Base-by-base conservation (phyloP, 257 asterid genomes). In the Linderniella brevidens region DNA sequence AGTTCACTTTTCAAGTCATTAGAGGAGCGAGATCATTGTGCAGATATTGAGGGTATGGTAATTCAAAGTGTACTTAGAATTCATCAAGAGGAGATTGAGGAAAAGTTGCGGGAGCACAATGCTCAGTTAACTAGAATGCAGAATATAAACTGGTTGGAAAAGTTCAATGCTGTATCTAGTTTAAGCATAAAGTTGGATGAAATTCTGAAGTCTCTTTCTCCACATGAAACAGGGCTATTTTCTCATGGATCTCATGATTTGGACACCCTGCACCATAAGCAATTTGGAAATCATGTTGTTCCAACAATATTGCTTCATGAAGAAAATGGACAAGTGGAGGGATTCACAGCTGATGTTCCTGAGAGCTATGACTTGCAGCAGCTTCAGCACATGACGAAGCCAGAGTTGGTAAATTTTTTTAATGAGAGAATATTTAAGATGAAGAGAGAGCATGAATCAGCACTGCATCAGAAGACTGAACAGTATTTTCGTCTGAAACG, bases 381-480 rank as follows among this genome's bases (percentile, higher is more conserved):
- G 40, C 65, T 84, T 58, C 72, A 68, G 35, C 94, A 80, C 68
- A 16, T 88, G 65, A 1, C 38, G 0, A 64, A 53, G 59, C 90
- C 74, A 52, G 69, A 50, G 16, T 41, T 88, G 64, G 95, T 88
- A 29, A 48, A 18, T 52, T 58, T 78, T 62, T 88, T 84, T 53
- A 81, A 74, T 52, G 16, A 32, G 35, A 73, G 65, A 45, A 78
- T 84, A 50, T 67, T 75, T 41, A 63, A 69, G 70, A 63, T 76
- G 61, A 85, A 56, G 67, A 88, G 98, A 67, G 79, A 77, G 17
- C 85, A 88, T 49, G 98, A 88, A 63, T 70, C 82, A 39, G 72
- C 64, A 50, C 50, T 78, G 60, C 79, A 68, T 6, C 54, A 61
- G 69, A 60, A 57, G 72, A 79, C 94, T 7, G 98, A 84, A 49